Evolutionary conservation across 2,329 filamentous ascomycete genomes (phyloP).

Genomic region (Xylariales sp.): DNA sequence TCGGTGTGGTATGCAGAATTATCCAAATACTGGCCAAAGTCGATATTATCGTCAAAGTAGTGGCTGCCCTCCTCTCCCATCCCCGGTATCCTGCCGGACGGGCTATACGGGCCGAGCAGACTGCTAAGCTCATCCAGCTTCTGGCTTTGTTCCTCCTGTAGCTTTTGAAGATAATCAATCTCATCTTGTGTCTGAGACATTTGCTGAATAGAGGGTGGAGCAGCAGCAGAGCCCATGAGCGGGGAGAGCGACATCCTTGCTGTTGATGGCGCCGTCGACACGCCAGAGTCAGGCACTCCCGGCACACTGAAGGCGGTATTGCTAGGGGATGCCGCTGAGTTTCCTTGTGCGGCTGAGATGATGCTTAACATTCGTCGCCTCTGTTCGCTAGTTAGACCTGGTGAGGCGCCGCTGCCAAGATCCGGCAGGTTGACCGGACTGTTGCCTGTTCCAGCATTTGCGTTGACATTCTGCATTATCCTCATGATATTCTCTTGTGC

Average conservation of each 20-base stretch:
- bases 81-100: conserved; percentile 73
- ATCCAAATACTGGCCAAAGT: conserved; percentile 50
- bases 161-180: conserved; percentile 70
- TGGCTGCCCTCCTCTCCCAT: conserved; percentile 40
- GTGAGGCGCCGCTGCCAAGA: conserved; percentile 51
- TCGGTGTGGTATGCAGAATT: conserved; percentile 22
- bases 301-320: conserved; percentile 13
- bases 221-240: conserved; percentile 38
- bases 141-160: conserved; percentile 74
- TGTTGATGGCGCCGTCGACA: conserved; percentile 15
- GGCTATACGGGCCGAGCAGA: conserved; percentile 74
- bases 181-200: conserved; percentile 69
- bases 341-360: conserved; percentile 41
- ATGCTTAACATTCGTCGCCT: conserved; percentile 55
- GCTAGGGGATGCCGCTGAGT: conserved; percentile 14
- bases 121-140: conserved; percentile 73
- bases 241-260: conserved; percentile 41
- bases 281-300: conserved; percentile 12
- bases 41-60: conserved; percentile 39
- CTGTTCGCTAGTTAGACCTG: conserved; percentile 53
- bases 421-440: conserved; percentile 46
- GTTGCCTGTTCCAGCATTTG: conserved; percentile 36
- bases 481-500: conserved; percentile 61
- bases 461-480: conserved; percentile 61
- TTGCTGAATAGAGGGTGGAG: conserved; percentile 51